A percentile compares a stretch with the other conserved stretches of the same genome.
Conservation (phyloP, 169 alveolate species). For the Eimeria acervulina region DNA sequence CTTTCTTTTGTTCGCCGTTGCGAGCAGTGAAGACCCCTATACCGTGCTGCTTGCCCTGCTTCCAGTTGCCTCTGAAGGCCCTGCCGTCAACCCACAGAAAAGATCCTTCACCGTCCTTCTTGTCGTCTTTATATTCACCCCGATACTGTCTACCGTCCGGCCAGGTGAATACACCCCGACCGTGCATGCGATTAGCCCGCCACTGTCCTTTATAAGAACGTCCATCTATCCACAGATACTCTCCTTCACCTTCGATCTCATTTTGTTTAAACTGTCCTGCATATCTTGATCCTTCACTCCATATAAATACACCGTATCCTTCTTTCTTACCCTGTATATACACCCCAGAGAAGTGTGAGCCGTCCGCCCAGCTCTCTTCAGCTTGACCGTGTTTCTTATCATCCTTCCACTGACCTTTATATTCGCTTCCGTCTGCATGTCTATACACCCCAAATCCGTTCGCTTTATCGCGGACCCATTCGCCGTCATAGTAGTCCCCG, state of each 20-base stretch:
- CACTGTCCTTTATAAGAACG: slow-evolving; percentile 94
- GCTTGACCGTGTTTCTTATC: slow-evolving; percentile 95
- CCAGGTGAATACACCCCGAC: slow-evolving; percentile 93
- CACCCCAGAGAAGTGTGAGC: slow-evolving; percentile 93
- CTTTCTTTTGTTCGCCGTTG: slow-evolving; percentile 65
- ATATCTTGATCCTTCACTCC: slow-evolving; percentile 93
- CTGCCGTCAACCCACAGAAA: slow-evolving; percentile 85
- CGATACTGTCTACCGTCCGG: slow-evolving; percentile 90
- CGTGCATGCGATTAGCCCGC: slow-evolving; percentile 93
- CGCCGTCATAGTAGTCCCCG: slow-evolving; percentile 94
- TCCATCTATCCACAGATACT: slow-evolving; percentile 94
- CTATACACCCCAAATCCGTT: slow-evolving; percentile 94
- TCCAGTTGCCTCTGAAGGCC: slow-evolving; percentile 85
- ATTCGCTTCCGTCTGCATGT: slow-evolving; percentile 94
- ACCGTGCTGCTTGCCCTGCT: slow-evolving; percentile 87
- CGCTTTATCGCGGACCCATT: slow-evolving; percentile 94
- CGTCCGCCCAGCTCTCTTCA: slow-evolving; percentile 94
- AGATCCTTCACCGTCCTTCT: slow-evolving; percentile 93
- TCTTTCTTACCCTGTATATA: slow-evolving; percentile 92
- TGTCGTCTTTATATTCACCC: slow-evolving; percentile 91
- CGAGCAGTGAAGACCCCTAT: slow-evolving; percentile 68
- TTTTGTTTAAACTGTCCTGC: slow-evolving; percentile 91
- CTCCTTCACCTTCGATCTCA: slow-evolving; percentile 93
- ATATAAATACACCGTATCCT: slow-evolving; percentile 93
- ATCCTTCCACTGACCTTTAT: slow-evolving; percentile 94